Evolutionary conservation across 2,329 filamentous ascomycete genomes (phyloP).

Genomic region (Aciculosporium take): DNA sequence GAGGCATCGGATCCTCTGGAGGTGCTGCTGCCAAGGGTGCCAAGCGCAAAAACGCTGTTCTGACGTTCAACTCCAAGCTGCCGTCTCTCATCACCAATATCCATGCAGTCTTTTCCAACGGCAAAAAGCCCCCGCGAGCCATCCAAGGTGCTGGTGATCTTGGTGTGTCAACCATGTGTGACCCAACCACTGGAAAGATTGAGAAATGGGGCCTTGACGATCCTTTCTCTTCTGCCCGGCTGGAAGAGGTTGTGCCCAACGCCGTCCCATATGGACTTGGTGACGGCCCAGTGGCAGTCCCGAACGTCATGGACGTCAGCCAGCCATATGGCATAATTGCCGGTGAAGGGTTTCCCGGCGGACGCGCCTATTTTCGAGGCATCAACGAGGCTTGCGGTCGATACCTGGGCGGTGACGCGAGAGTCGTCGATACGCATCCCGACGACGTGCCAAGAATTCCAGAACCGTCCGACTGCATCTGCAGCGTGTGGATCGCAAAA

Average conservation of each 20-base stretch:
- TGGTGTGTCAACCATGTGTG: conserved; percentile 65
- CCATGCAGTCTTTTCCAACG: conserved; percentile 59
- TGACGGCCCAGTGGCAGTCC: conserved; percentile 60
- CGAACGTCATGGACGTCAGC: conserved; percentile 85
- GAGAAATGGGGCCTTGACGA: conserved; percentile 74
- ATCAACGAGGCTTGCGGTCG: conserved; percentile 61
- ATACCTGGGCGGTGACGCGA: conserved; percentile 51
- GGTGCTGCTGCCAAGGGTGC: conserved; percentile 35
- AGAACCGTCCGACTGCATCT: conserved; percentile 55
- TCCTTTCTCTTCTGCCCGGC: conserved; percentile 58
- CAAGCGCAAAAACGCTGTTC: conserved; percentile 56
- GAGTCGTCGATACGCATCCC: conserved; percentile 45
- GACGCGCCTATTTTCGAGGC: conserved; percentile 64
- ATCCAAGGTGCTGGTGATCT: conserved; percentile 73
- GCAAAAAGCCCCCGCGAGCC: conserved; percentile 62
- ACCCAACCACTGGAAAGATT: conserved; percentile 60
- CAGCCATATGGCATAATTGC: conserved; percentile 71
- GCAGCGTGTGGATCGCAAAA: conserved; percentile 82
- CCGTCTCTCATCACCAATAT: conserved; percentile 66
- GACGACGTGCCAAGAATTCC: conserved; percentile 72
- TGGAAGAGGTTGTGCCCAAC: conserved; percentile 61
- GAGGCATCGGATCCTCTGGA: conserved; percentile 36
- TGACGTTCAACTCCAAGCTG: conserved; percentile 77
- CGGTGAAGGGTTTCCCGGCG: conserved; percentile 76
- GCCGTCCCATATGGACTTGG: conserved; percentile 66